These are phyloP conservation scores for Gelatoporia subvermispora DNA, from an alignment of 768 basidiomycete genomes.

Conservation along the genomic window DNA sequence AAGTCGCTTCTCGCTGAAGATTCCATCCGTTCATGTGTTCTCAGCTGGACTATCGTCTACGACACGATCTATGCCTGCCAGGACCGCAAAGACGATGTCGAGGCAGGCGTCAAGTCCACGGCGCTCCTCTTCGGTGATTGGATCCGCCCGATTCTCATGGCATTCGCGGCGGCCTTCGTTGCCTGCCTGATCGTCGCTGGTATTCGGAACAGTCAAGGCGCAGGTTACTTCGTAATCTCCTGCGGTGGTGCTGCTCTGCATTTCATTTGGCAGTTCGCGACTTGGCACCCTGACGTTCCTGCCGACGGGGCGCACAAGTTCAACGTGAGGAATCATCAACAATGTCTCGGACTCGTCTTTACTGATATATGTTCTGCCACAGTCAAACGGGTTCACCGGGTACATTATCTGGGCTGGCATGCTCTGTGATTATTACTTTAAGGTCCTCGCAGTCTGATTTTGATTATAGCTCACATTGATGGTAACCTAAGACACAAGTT, in stretches of 20 bases:
- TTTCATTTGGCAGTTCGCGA: slow-evolving; percentile 43
- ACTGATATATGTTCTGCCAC: not conserved
- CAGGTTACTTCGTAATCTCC: slow-evolving; percentile 40
- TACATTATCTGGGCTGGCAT: slow-evolving; percentile 6
- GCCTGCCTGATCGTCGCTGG: slow-evolving; percentile 49
- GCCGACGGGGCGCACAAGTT: slow-evolving; percentile 44
- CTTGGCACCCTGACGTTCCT: slow-evolving; percentile 38
- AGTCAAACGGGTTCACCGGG: slow-evolving; percentile 15
- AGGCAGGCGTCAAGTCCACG: slow-evolving; percentile 71
- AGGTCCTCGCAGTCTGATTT: too few relatives aligned
- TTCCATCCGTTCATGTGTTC: slow-evolving; percentile 14
- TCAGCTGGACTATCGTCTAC: slow-evolving; percentile 42
- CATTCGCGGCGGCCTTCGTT: slow-evolving; percentile 50
- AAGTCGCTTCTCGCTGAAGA: slow-evolving; percentile 17
- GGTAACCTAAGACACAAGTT: too few relatives aligned
- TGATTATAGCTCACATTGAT: too few relatives aligned
- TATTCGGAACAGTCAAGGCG: slow-evolving; percentile 45
- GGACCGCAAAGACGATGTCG: slow-evolving; percentile 69
- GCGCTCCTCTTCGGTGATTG: slow-evolving; percentile 65
- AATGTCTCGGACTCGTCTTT: not conserved
- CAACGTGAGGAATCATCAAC: slow-evolving; percentile 9
- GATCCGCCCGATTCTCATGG: slow-evolving; percentile 51
- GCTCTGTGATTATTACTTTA: slow-evolving; percentile 4
- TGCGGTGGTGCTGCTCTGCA: slow-evolving; percentile 41
- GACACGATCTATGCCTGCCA: slow-evolving; percentile 78